Evolutionary conservation across 139 green algal species (phyloP).

Genomic region (Chlamydomonas incerta): DNA sequence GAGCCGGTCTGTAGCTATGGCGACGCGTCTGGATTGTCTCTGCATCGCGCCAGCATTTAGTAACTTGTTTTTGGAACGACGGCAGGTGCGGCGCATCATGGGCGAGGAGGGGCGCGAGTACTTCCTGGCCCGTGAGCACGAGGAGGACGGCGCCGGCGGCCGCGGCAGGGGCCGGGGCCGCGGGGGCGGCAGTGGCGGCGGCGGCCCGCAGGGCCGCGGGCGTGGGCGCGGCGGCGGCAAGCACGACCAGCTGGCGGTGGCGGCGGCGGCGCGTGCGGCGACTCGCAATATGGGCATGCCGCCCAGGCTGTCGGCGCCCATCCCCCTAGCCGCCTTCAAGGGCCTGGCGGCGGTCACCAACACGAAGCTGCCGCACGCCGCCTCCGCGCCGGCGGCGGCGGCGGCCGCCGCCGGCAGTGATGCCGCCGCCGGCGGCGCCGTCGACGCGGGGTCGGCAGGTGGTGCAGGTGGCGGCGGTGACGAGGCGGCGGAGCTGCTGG

Average conservation of each 20-base stretch:
- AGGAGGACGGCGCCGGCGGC: background rate
- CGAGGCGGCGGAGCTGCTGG: background rate
- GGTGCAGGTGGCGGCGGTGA: no score
- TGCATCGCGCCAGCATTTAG: no score
- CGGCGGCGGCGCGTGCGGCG: conserved; percentile 30
- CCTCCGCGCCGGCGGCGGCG: background rate
- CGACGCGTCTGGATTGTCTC: no score
- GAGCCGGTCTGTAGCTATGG: no score
- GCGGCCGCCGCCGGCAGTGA: background rate
- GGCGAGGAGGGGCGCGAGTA: conserved; percentile 75
- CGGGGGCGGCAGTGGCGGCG: background rate
- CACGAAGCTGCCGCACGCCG: background rate
- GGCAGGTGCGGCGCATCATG: conserved; percentile 65
- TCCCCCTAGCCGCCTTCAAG: conserved; percentile 33
- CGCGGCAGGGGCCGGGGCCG: background rate
- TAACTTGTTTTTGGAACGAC: no score
- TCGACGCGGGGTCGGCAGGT: background rate
- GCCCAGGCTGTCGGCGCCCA: background rate
- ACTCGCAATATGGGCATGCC: conserved; percentile 5
- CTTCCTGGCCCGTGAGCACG: conserved; percentile 64
- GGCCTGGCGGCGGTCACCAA: background rate
- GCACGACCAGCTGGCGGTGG: conserved; percentile 8
- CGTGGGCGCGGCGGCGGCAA: background rate
- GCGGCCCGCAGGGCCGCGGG: no score
- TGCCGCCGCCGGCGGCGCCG: background rate